Evolutionary conservation across 1,139 yeast genomes (phyloP).

Genomic region (Suzukiozyma palmioleophila): DNA sequence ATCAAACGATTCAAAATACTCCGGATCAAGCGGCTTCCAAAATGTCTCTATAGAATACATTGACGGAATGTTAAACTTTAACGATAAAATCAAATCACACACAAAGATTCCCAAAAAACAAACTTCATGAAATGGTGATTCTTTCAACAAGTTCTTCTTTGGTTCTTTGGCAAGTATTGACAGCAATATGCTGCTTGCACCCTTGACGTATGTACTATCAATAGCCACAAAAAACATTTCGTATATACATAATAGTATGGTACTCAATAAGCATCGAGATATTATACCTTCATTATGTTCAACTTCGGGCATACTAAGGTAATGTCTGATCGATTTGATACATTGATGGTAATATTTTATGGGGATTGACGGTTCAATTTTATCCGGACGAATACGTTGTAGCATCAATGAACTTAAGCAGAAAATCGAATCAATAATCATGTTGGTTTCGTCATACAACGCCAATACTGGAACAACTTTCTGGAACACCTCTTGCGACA

Average conservation of each 20-base stretch:
- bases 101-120: slow-evolving; percentile 36
- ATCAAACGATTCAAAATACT: slow-evolving; percentile 22
- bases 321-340: slow-evolving; percentile 27
- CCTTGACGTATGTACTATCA: slow-evolving; percentile 34
- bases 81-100: slow-evolving; percentile 32
- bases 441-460: slow-evolving; percentile 32
- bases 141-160: slow-evolving; percentile 18
- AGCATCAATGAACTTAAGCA: slow-evolving; percentile 33
- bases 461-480: slow-evolving; percentile 34
- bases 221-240: slow-evolving; percentile 35
- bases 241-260: slow-evolving; percentile 34
- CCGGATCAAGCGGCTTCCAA: slow-evolving; percentile 31
- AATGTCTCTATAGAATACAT: slow-evolving; percentile 27
- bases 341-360: slow-evolving; percentile 35
- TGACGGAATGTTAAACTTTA: slow-evolving; percentile 27
- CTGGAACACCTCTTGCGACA: slow-evolving; percentile 26
- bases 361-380: slow-evolving; percentile 27
- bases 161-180: slow-evolving; percentile 21
- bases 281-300: slow-evolving; percentile 26
- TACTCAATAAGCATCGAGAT: slow-evolving; percentile 34
- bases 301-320: slow-evolving; percentile 21
- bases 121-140: slow-evolving; percentile 27
- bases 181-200: slow-evolving; percentile 29
- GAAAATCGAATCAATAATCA: slow-evolving; percentile 31
- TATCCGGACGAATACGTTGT: slow-evolving; percentile 25